phyloP scores from a whole-genome alignment of 805 yeast genomes.

The Cyberlindnera euphorbiiphila region DNA sequence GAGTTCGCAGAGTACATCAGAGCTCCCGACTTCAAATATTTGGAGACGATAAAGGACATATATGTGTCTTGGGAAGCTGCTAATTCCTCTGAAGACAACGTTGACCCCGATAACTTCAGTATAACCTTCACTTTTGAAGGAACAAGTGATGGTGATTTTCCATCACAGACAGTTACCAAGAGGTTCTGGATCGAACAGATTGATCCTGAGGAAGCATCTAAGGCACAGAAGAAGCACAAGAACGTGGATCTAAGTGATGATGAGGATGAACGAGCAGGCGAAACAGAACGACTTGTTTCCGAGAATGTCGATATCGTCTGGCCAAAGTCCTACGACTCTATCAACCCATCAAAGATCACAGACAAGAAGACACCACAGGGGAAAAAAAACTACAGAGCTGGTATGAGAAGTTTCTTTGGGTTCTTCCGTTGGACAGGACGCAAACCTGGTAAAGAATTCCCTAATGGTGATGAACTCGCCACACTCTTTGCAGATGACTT shows the following conservation, averaged over 20 bases:
- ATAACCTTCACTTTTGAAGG: conserved; percentile 57
- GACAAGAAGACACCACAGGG: conserved; percentile 46
- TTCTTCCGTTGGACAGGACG: conserved; percentile 85
- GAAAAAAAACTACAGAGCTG: conserved; percentile 58
- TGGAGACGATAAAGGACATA: conserved; percentile 65
- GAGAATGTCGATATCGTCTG: conserved; percentile 55
- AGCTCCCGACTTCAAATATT: conserved; percentile 69
- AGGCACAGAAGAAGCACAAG: conserved; percentile 17
- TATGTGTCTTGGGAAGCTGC: conserved; percentile 49
- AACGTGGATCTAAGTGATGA: conserved; percentile 20
- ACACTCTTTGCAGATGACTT: conserved; percentile 70
- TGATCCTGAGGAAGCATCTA: conserved; percentile 17
- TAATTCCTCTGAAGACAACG: conserved; percentile 28
- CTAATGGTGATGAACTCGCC: conserved; percentile 77
- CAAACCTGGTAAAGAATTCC: conserved; percentile 72
- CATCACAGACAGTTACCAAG: conserved; percentile 59
- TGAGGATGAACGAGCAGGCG: conserved; percentile 36
- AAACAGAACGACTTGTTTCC: conserved; percentile 54
- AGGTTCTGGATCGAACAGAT: conserved; percentile 42
- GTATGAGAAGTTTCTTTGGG: conserved; percentile 82
- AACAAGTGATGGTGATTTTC: conserved; percentile 38
- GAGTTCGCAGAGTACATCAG: conserved; percentile 80
- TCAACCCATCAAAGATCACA: conserved; percentile 51
- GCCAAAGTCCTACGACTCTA: conserved; percentile 59
- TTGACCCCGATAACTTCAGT: conserved; percentile 50